Percentiles rank a stretch among this genome's conserved stretches.
These are phyloP conservation scores for Cynara cardunculus DNA, from an alignment of 129 eudicot species.

Conservation along the genomic window DNA sequence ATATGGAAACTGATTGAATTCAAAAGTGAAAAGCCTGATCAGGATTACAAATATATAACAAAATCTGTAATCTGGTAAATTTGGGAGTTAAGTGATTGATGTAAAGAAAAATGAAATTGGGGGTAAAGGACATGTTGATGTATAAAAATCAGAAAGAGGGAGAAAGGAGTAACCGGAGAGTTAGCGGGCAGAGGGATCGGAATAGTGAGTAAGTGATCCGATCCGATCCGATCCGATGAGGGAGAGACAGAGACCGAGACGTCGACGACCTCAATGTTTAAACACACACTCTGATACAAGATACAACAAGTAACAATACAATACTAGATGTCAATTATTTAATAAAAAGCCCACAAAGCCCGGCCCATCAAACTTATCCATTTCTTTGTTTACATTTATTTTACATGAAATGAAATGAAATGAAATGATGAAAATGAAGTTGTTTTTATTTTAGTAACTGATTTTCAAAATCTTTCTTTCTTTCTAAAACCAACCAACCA, in stretches of 20 bases:
- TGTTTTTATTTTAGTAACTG: no score
- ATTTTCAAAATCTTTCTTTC: no score
- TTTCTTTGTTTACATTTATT: no score
- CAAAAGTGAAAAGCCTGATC: neutral
- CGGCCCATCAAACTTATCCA: neutral
- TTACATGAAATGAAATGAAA: no score
- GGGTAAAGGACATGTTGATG: neutral
- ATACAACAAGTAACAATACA: no score
- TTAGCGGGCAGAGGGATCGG: neutral
- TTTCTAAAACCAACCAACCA: no score
- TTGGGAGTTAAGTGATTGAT: neutral
- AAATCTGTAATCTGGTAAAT: neutral
- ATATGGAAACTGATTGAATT: neutral
- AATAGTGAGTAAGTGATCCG: neutral
- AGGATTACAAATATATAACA: neutral
- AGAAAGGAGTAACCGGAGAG: neutral
- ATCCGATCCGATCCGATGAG: neutral
- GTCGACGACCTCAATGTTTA: neutral
- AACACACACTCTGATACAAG: no score
- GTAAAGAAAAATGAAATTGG: neutral
- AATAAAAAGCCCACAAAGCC: no score
- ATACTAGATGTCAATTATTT: no score
- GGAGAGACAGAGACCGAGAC: neutral
- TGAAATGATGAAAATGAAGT: no score
- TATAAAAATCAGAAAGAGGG: neutral